Evolutionary conservation across 1,284 basidiomycete genomes (phyloP).

Genomic region (Lentinus polychrous): DNA sequence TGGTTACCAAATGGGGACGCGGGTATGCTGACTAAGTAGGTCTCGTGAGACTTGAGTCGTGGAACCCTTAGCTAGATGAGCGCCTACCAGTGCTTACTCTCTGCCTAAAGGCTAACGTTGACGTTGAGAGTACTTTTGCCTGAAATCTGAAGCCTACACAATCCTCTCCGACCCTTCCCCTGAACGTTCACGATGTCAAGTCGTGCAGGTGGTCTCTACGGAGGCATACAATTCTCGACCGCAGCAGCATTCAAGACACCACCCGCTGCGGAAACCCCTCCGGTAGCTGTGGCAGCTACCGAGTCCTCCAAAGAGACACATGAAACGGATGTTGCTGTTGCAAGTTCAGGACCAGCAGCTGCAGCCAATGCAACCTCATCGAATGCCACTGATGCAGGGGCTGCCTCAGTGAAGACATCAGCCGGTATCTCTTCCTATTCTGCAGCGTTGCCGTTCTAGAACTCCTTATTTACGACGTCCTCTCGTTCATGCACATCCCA

Average conservation of each 20-base stretch:
- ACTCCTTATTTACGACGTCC: constrained; percentile 29
- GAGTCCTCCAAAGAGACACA: constrained; percentile 11
- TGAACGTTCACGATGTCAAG: constrained; percentile 49
- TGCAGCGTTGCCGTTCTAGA: constrained; percentile 29
- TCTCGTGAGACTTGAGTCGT: no score
- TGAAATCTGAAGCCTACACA: background rate
- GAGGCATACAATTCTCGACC: constrained; percentile 74
- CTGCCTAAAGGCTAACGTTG: background rate
- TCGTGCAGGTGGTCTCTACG: constrained; percentile 73
- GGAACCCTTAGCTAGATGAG: no score
- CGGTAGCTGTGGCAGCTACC: constrained; percentile 9
- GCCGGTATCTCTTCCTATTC: constrained; percentile 63
- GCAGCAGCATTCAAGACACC: constrained; percentile 43
- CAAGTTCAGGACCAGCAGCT: constrained; percentile 12
- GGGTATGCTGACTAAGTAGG: background rate
- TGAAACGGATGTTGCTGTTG: constrained; percentile 1
- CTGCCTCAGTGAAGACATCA: constrained; percentile 57
- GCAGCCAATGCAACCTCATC: constrained; percentile 12
- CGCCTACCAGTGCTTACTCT: no score
- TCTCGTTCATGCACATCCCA: constrained; percentile 24
- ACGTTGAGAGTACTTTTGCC: background rate
- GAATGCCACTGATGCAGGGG: constrained; percentile 22
- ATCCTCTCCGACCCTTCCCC: no score
- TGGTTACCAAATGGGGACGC: background rate
- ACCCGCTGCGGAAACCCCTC: constrained; percentile 10